Evolutionary conservation across 495 filamentous ascomycete species (phyloP).

Genomic region (Lepidopterella palustris): DNA sequence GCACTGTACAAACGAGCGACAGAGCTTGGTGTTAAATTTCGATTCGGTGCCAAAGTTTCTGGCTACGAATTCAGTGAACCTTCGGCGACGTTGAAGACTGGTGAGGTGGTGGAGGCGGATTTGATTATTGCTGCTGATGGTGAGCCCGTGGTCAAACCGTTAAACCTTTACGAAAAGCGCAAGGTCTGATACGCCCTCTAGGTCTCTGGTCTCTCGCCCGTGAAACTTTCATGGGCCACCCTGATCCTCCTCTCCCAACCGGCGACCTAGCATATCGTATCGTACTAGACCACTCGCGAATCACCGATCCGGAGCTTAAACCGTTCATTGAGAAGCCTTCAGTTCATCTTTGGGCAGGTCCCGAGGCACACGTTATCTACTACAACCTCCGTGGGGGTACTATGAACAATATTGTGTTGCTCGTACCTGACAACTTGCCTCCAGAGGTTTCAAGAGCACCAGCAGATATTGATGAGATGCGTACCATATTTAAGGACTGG

Average conservation of each 20-base stretch:
- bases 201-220: slow-evolving; percentile 34
- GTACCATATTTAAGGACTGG: slow-evolving; percentile 53
- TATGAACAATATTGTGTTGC: slow-evolving; percentile 61
- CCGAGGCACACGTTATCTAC: slow-evolving; percentile 55
- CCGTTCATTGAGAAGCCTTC: slow-evolving; percentile 46
- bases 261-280: slow-evolving; percentile 65
- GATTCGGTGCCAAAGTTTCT: slow-evolving; percentile 41
- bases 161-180: background rate
- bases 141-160: background rate
- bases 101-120: slow-evolving; percentile 24
- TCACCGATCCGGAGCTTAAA: slow-evolving; percentile 45
- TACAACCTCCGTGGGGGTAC: slow-evolving; percentile 56
- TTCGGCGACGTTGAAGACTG: background rate
- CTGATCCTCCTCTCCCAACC: slow-evolving; percentile 42
- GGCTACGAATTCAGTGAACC: slow-evolving; percentile 23
- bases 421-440: slow-evolving; percentile 64
- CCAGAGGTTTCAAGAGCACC: slow-evolving; percentile 47
- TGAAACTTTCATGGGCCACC: slow-evolving; percentile 22
- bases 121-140: slow-evolving; percentile 36
- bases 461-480: slow-evolving; percentile 62
- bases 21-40: slow-evolving; percentile 48
- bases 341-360: slow-evolving; percentile 69
- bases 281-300: slow-evolving; percentile 50
- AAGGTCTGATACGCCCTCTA: background rate
- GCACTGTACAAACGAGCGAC: slow-evolving; percentile 47